Evolutionary conservation across 257 asterid genomes (phyloP), one percentile per base, ranked within the genome.

Genomic region (Jacaranda copaia): DNA sequence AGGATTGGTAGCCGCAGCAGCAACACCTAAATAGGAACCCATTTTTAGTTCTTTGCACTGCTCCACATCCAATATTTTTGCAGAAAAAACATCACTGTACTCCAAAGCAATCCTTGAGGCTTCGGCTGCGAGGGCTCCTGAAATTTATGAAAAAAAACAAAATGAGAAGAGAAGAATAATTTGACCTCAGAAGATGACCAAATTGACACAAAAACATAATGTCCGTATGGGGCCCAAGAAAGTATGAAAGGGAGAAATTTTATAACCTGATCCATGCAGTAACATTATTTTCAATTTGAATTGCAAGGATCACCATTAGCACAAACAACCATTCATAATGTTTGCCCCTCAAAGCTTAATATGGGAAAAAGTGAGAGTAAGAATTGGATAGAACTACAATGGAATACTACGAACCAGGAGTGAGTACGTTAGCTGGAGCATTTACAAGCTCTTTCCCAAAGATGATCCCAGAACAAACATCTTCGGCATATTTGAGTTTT

Each of bases 21-120:
- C 98, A 81, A 96, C 99, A 81, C 88, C 99, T 7, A 96, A 88
- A 83, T 93, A 96, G 8, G 99, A 96, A 55, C 99, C 99, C 99
- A 96, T 96, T 89, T 93, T 96, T 87, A 96, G 83, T 73, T 93
- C 97, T 81, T 88, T 92, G 91, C 99, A 96, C 84, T 92, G 97
- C 79, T 93, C 98, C 56, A 81, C 92, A 9, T 96, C 86, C 90
- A 96, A 88, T 81, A 96, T 90, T 74, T 82, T 91, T 69, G 98
- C 97, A 15, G 98, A 81, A 59, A 96, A 81, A 58, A 96, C 99
- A 86, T 93, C 98, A 18, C 89, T 93, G 75, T 90, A 67, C 72
- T 88, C 81, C 0, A 92, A 90, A 55, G 99, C 98, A 80, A 96
- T 92, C 83, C 73, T 85, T 75, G 81, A 78, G 63, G 99, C 97